Conservation (phyloP, 768 basidiomycete species). For the Favolaschia claudopus region DNA sequence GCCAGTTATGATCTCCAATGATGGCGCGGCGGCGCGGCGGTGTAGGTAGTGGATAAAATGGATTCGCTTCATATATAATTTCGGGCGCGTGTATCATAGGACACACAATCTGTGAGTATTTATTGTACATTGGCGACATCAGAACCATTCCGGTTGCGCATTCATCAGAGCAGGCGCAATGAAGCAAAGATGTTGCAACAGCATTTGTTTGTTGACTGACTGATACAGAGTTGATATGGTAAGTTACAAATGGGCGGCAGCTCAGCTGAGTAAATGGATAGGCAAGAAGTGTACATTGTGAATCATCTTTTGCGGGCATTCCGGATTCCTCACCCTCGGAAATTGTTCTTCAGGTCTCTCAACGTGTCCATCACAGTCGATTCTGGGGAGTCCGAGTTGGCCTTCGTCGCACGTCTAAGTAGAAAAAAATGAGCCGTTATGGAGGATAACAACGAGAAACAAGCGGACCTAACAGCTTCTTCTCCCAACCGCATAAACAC, state of each 20-base stretch:
- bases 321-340: constrained; percentile 68
- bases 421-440: background rate
- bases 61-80: background rate
- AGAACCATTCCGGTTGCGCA: too few relatives aligned
- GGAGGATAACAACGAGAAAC: too few relatives aligned
- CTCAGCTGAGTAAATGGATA: too few relatives aligned
- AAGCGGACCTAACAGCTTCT: constrained; percentile 67
- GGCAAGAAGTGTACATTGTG: too few relatives aligned
- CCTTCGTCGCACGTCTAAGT: constrained; percentile 58
- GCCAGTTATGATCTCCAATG: too few relatives aligned
- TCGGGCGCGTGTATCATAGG: background rate
- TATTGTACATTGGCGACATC: too few relatives aligned
- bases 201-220: background rate
- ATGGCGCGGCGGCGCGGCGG: too few relatives aligned
- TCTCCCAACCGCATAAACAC: constrained; percentile 87
- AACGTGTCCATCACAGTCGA: constrained; percentile 75
- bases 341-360: constrained; percentile 86
- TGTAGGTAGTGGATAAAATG: too few relatives aligned
- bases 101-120: too few relatives aligned
- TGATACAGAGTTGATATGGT: too few relatives aligned
- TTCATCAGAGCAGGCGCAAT: background rate
- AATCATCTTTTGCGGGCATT: too few relatives aligned
- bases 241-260: too few relatives aligned
- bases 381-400: constrained; percentile 50
- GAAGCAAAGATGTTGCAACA: background rate